Evolutionary conservation across 2,329 filamentous ascomycete species (phyloP), one percentile per base, ranked within the genome.

Genomic region (Chalaropsis ovoidea): DNA sequence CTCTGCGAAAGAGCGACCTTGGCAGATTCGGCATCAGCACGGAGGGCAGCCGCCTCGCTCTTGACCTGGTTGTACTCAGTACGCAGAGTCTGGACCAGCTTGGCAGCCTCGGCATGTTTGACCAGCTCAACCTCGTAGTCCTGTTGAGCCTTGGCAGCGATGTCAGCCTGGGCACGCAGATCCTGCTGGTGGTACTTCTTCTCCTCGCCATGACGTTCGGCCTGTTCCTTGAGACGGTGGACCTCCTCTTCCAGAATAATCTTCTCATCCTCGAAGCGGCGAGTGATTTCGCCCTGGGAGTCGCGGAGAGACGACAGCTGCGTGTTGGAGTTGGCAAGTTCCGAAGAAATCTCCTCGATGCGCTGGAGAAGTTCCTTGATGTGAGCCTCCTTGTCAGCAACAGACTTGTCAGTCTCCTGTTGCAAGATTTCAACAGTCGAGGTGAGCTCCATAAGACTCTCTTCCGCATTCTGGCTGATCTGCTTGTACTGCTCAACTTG

Each of bases 21-120:
- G 60, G 90, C 88, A 4, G 90, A 91, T 71, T 97, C 91, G 0
- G 90, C 89, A 73, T 96, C 89, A 0, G 89, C 85, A 72, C 84
- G 87, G 71, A 89, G 80, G 27, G 86, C 83, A 15, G 88, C 86
- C 2, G 90, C 81, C 67, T 95, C 84, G 0, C 88, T 87, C 76
- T 90, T 92, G 68, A 97, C 77, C 70, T 89, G 80, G 71, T 95
- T 94, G 75, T 89, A 83, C 69, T 97, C 90, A 3, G 81, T 80
- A 63, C 94, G 89, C 61, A 96, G 79, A 64, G 81, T 81, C 70
- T 95, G 90, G 15, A 96, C 80, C 43, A 85, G 83, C 75, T 91
- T 92, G 13, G 93, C 90, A n/a, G 93, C 94, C 70, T 96, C 90
- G 1, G 92, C 93, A 75, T 99, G 94, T 77, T 94, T 96, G 71